Evolutionary conservation across 441 rosid species (phyloP).

Genomic region (Populus hybrid): DNA sequence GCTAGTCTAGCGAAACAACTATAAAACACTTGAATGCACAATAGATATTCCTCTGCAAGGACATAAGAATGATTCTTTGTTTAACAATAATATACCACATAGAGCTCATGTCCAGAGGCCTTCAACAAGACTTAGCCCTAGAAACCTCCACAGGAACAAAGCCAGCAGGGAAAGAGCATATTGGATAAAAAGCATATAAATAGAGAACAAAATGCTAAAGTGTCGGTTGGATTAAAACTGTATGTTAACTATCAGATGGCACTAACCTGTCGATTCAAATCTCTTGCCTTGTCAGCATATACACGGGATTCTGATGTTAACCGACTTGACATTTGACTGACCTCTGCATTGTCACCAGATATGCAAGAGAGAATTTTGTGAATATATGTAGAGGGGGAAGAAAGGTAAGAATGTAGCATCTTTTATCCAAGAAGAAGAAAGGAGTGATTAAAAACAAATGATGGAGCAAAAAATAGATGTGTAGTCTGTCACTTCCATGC

Average conservation of each 20-base stretch:
- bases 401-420: neutral
- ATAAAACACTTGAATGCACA: neutral
- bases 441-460: neutral
- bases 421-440: neutral
- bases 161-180: neutral
- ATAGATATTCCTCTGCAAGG: neutral
- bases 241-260: constrained; percentile 1
- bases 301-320: constrained; percentile 91
- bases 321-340: constrained; percentile 97
- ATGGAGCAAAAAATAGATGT: neutral
- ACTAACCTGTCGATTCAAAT: constrained; percentile 94
- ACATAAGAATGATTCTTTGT: neutral
- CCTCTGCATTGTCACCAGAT: constrained; percentile 63
- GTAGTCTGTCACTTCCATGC: neutral
- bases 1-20: neutral
- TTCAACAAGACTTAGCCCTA: neutral
- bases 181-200: neutral
- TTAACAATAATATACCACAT: neutral
- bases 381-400: neutral
- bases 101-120: neutral
- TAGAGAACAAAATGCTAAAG: neutral
- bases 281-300: constrained; percentile 98
- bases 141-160: neutral
- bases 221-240: neutral
- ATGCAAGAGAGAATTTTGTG: constrained; percentile 7